Evolutionary conservation across 1,284 basidiomycete genomes (phyloP).

Genomic region (Cronartium quercuum): DNA sequence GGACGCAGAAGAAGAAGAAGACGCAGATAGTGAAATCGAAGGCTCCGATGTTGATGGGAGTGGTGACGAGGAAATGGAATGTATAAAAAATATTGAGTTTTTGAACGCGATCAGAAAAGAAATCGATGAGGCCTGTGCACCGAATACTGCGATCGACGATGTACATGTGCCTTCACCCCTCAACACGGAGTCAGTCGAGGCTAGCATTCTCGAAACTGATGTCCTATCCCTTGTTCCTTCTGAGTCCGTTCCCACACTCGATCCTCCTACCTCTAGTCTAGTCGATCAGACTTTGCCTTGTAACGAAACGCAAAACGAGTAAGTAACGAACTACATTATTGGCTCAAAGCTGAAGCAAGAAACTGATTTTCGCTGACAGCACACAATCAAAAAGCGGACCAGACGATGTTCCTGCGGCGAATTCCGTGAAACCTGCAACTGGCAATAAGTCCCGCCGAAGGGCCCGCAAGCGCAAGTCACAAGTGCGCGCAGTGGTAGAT

Average conservation of each 20-base stretch:
- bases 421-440: neutral
- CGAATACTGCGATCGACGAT: neutral
- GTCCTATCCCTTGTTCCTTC: neutral
- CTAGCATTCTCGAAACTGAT: neutral
- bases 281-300: neutral
- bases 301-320: neutral
- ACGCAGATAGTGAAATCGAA: neutral
- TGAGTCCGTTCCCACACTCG: neutral
- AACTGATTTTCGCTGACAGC: neutral
- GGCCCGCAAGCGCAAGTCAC: neutral
- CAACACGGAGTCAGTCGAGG: neutral
- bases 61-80: slow-evolving; percentile 30
- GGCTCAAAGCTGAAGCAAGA: neutral
- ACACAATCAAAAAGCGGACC: neutral
- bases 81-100: slow-evolving; percentile 12
- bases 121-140: slow-evolving; percentile 9
- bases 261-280: neutral
- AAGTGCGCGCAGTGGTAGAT: neutral
- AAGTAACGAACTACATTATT: neutral
- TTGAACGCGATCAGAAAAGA: slow-evolving; percentile 18
- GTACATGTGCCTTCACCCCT: neutral
- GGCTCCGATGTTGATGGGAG: slow-evolving; percentile 25
- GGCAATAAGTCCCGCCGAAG: neutral
- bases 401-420: neutral
- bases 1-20: neutral